phyloP scores from a whole-genome alignment of 768 basidiomycete species.

The Nidula microcarpa region DNA sequence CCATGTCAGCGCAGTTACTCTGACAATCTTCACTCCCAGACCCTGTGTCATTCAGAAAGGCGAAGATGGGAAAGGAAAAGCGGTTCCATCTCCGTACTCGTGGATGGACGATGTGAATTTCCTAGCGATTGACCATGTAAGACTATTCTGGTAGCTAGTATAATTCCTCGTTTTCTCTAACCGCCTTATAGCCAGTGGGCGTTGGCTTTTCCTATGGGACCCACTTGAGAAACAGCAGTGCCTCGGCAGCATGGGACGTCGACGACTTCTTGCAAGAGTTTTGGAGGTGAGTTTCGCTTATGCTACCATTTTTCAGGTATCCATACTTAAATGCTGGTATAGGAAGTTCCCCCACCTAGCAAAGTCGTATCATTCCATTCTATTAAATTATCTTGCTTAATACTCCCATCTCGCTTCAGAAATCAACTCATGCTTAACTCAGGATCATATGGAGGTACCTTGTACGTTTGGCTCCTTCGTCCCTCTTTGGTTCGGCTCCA shows the following conservation, averaged over 20 bases:
- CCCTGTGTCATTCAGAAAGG: background rate
- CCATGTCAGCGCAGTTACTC: too few species aligned
- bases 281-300: background rate
- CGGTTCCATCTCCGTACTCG: background rate
- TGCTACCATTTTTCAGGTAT: background rate
- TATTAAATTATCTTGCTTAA: background rate
- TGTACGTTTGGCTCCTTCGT: background rate
- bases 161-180: background rate
- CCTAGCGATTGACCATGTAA: background rate
- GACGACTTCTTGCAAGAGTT: background rate
- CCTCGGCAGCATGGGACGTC: background rate
- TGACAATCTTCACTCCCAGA: too few species aligned
- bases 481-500: background rate
- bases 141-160: background rate
- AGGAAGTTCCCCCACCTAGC: background rate
- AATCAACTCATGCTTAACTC: background rate
- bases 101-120: background rate
- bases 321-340: background rate
- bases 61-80: background rate
- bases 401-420: background rate
- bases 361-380: background rate
- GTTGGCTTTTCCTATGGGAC: background rate
- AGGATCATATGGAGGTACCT: background rate
- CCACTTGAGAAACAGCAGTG: background rate
- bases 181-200: background rate